Evolutionary conservation across 306 rosid genomes (phyloP).

Genomic region (Betula pendula): DNA sequence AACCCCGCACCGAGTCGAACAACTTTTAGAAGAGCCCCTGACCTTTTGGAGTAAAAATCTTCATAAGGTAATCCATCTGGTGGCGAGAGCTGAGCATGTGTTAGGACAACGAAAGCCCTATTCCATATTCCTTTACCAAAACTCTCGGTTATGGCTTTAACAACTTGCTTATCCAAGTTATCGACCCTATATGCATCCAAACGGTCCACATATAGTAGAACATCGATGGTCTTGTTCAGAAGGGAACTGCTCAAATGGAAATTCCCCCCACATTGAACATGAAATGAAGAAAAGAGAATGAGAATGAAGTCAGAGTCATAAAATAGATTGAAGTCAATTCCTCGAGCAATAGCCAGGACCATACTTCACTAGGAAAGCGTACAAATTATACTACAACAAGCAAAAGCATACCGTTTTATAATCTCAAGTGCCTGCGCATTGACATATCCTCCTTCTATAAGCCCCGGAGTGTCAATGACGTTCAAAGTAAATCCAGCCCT

Average conservation of each 20-base stretch:
- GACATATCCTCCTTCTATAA: slow-evolving; percentile 95
- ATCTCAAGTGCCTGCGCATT: slow-evolving; percentile 74
- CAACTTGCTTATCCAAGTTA: slow-evolving; percentile 79
- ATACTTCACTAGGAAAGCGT: slow-evolving; percentile 7
- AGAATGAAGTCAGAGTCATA: slow-evolving; percentile 5
- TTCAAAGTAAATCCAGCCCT: slow-evolving; percentile 89
- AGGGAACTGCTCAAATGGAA: slow-evolving; percentile 61
- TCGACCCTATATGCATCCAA: slow-evolving; percentile 94
- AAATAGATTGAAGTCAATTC: neutral
- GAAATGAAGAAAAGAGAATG: slow-evolving; percentile 5
- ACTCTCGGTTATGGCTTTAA: slow-evolving; percentile 74
- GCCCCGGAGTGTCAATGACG: slow-evolving; percentile 95
- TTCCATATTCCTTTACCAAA: slow-evolving; percentile 91
- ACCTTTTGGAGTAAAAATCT: slow-evolving; percentile 79
- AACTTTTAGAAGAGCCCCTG: slow-evolving; percentile 70
- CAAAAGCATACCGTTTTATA: slow-evolving; percentile 59
- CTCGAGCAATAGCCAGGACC: neutral
- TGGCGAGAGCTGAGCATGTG: slow-evolving; percentile 93
- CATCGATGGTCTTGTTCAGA: slow-evolving; percentile 89
- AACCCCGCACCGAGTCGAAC: slow-evolving; percentile 64
- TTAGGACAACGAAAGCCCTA: slow-evolving; percentile 79
- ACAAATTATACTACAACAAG: neutral
- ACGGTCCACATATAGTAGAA: slow-evolving; percentile 93
- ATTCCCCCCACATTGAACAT: slow-evolving; percentile 8
- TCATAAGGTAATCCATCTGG: slow-evolving; percentile 90